A percentile compares a stretch with the other conserved stretches of the same genome.
Conservation (phyloP, 805 yeast genomes). For the Zygotorulaspora sp. region DNA sequence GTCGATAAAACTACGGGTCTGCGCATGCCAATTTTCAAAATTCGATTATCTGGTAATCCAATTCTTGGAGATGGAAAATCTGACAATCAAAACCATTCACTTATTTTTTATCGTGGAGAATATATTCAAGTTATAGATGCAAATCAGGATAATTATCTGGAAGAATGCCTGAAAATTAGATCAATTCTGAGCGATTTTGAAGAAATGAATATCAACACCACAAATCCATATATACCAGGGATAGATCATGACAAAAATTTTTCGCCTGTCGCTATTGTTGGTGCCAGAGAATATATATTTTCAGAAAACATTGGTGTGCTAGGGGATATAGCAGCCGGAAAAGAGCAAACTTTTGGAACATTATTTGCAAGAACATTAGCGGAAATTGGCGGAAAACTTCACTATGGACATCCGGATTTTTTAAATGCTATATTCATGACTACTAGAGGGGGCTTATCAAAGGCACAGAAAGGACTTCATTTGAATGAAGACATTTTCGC, state of each 20-base stretch:
- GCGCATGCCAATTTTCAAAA: constrained; percentile 56
- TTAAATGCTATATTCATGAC: constrained; percentile 87
- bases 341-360: constrained; percentile 96
- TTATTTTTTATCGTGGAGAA: constrained; percentile 88
- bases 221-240: constrained; percentile 60
- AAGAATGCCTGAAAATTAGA: constrained; percentile 88
- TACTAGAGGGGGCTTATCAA: constrained; percentile 92
- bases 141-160: constrained; percentile 91
- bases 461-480: constrained; percentile 91
- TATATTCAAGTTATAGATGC: constrained; percentile 94
- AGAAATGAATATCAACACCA: constrained; percentile 53
- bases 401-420: constrained; percentile 96
- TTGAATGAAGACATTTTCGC: constrained; percentile 94
- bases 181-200: constrained; percentile 88
- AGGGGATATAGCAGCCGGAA: constrained; percentile 96
- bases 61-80: constrained; percentile 95
- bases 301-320: constrained; percentile 88
- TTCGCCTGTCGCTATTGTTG: constrained; percentile 88
- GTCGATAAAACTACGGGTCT: constrained; percentile 52
- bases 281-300: constrained; percentile 92
- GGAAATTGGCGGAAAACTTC: constrained; percentile 90
- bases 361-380: constrained; percentile 90
- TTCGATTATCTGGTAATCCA: constrained; percentile 88
- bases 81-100: constrained; percentile 86
- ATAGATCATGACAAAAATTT: constrained; percentile 38